Base-by-base conservation (phyloP, 2,329 filamentous ascomycete species). In the Exophiala sideris region DNA sequence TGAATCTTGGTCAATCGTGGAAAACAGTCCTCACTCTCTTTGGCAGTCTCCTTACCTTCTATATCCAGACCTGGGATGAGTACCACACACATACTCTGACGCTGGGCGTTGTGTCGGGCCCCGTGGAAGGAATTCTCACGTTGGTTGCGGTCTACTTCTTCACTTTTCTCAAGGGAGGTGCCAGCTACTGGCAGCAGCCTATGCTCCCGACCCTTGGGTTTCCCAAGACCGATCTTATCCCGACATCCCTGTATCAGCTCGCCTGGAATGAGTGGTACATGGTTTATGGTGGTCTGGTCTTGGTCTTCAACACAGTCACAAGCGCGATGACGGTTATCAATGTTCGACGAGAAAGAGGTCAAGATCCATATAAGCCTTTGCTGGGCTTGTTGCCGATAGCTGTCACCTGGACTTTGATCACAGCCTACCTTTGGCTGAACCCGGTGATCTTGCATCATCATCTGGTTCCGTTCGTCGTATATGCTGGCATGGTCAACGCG, bases 41-140 rank as follows among this genome's bases (percentile, higher is more conserved):
- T 73, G 89, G 87, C 63, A 86, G 88, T 5, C 83, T 92, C 55
- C 78, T 95, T 65, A 96, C 94, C n/a, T 99, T 99, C 73, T 97
- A 97, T 71, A 87, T 97, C 39, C 94, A 97, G 71, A 97, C 94
- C 33, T 99, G 94, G 94, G 94, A 99, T 68, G 94, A 97, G 71
- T 99, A 97, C 74, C 92, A 97, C 75, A 99, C 94, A 48, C 91
- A 96, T 72, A 94, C 91, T 2, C 82, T 99, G 45, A 96, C 91
- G 1, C 82, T 99, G 5, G 94, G 94, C 55, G 76, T 97, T 59
- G 80, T 99, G 62, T 96, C 92, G 61, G 94, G 94, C 0, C 94
- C 94, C 3, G 94, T 99, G 35, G 94, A 99, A 73, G 94, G 94
- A 48, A 87, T 99, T 52, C 74, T 97, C 44, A 91, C 89, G 38